Percentiles rank a stretch among this genome's conserved stretches.
Evolutionary conservation across 495 filamentous ascomycete genomes (phyloP).

Genomic region (Parachaetomium inaequale): DNA sequence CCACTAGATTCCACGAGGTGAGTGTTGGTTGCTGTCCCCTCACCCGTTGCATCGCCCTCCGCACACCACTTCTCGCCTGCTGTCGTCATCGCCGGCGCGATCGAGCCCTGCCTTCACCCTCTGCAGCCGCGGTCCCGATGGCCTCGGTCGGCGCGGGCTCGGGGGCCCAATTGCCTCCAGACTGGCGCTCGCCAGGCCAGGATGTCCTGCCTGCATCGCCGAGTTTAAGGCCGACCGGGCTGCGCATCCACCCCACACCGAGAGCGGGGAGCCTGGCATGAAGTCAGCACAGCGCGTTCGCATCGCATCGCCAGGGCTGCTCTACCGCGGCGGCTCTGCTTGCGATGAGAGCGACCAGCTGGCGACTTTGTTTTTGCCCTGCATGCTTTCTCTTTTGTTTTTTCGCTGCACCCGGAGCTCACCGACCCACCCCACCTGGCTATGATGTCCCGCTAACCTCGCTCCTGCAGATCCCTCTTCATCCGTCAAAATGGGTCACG

Average conservation of each 20-base stretch:
- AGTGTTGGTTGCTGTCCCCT: slow-evolving; percentile 22
- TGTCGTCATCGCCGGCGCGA: slow-evolving; percentile 40
- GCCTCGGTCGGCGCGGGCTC: slow-evolving; percentile 10
- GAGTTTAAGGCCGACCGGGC: slow-evolving; percentile 19
- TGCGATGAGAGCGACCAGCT: not conserved
- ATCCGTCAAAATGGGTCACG: slow-evolving; percentile 86
- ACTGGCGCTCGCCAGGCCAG: slow-evolving; percentile 3
- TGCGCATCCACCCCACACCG: slow-evolving; percentile 34
- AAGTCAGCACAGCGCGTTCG: slow-evolving; percentile 30
- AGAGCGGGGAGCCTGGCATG: slow-evolving; percentile 32
- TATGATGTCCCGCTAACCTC: slow-evolving; percentile 31
- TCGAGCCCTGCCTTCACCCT: slow-evolving; percentile 18
- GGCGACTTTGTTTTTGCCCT: slow-evolving; percentile 5
- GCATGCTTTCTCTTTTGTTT: slow-evolving; percentile 2
- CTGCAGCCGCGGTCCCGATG: slow-evolving; percentile 14
- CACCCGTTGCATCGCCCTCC: slow-evolving; percentile 19
- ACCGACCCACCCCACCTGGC: slow-evolving; percentile 21
- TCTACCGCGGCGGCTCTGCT: not conserved
- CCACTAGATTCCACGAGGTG: slow-evolving; percentile 27
- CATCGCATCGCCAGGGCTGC: slow-evolving; percentile 12
- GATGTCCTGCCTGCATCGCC: slow-evolving; percentile 7
- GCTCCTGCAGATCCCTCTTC: slow-evolving; percentile 21
- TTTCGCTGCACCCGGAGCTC: slow-evolving; percentile 18
- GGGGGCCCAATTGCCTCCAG: slow-evolving; percentile 22
- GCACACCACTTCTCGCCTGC: slow-evolving; percentile 21